Evolutionary conservation across 2,329 filamentous ascomycete genomes (phyloP).

Genomic region (Fusarium sp.): DNA sequence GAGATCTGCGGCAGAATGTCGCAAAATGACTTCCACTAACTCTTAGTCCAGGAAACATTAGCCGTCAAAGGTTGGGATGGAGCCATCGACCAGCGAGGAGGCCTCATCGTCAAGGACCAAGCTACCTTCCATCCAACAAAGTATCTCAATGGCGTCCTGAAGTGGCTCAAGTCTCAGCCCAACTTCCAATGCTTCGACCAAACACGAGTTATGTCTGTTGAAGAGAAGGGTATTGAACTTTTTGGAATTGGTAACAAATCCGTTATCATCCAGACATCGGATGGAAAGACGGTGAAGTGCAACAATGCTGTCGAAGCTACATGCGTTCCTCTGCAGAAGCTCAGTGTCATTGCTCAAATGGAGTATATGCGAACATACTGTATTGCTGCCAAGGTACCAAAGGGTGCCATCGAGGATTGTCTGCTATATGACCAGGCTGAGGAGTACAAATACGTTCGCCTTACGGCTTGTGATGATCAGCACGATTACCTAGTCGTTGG

Average conservation of each 20-base stretch:
- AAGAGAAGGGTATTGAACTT: conserved; percentile 57
- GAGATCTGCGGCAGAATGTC: background rate
- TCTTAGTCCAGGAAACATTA: conserved; percentile 48
- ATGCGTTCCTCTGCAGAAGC: conserved; percentile 65
- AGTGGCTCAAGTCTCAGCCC: conserved; percentile 61
- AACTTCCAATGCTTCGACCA: conserved; percentile 65
- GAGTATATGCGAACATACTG: conserved; percentile 66
- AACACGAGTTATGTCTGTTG: conserved; percentile 59
- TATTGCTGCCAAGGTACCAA: conserved; percentile 65
- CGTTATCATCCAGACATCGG: conserved; percentile 59
- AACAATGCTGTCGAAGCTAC: conserved; percentile 64
- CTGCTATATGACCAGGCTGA: conserved; percentile 67
- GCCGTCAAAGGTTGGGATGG: conserved; percentile 64
- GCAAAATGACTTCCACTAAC: background rate
- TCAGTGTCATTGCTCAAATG: conserved; percentile 63
- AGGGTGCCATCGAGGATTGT: conserved; percentile 63
- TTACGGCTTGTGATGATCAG: conserved; percentile 63
- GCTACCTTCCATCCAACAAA: conserved; percentile 68
- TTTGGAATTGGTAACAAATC: conserved; percentile 48
- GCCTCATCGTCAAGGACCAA: conserved; percentile 58
- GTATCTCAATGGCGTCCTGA: conserved; percentile 63
- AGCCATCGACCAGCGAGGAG: conserved; percentile 61
- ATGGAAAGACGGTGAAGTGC: conserved; percentile 59
- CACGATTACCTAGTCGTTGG: conserved; percentile 67
- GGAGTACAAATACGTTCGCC: conserved; percentile 65